Conservation (phyloP, 2,329 filamentous ascomycete genomes). For the Calonectria leucothoes region DNA sequence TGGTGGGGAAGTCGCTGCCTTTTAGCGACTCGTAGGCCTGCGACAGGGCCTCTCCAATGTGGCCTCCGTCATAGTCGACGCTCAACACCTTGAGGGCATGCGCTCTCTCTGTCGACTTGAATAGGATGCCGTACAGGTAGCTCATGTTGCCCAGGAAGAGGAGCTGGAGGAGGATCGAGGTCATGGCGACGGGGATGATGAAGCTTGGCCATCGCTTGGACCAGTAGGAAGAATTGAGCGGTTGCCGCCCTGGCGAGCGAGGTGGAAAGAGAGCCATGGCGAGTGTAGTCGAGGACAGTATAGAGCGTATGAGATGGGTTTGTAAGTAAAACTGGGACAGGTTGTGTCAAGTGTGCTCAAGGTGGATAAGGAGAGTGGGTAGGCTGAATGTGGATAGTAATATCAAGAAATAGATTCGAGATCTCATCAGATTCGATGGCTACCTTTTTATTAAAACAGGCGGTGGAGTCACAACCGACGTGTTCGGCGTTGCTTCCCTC, state of each 20-base stretch:
- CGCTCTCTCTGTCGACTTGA: slow-evolving; percentile 33
- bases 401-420: background rate
- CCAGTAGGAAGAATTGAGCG: slow-evolving; percentile 9
- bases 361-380: background rate
- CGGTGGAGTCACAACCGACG: background rate
- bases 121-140: slow-evolving; percentile 50
- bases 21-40: slow-evolving; percentile 47
- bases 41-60: slow-evolving; percentile 46
- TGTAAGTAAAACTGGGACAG: background rate
- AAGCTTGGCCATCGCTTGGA: slow-evolving; percentile 10
- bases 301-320: background rate
- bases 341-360: background rate
- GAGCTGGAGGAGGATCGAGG: slow-evolving; percentile 27
- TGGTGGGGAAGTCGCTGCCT: slow-evolving; percentile 45
- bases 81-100: slow-evolving; percentile 43
- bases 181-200: slow-evolving; percentile 31
- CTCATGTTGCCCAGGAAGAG: slow-evolving; percentile 40
- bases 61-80: slow-evolving; percentile 47
- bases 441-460: background rate
- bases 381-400: background rate
- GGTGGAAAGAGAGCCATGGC: slow-evolving; percentile 7
- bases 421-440: background rate
- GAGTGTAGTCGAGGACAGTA: background rate
- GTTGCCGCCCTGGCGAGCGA: background rate
- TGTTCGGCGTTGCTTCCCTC: background rate